A percentile compares a stretch with the other conserved stretches of the same genome.
Conservation (phyloP, 2,329 filamentous ascomycete genomes). For the Claviceps digitariae region DNA sequence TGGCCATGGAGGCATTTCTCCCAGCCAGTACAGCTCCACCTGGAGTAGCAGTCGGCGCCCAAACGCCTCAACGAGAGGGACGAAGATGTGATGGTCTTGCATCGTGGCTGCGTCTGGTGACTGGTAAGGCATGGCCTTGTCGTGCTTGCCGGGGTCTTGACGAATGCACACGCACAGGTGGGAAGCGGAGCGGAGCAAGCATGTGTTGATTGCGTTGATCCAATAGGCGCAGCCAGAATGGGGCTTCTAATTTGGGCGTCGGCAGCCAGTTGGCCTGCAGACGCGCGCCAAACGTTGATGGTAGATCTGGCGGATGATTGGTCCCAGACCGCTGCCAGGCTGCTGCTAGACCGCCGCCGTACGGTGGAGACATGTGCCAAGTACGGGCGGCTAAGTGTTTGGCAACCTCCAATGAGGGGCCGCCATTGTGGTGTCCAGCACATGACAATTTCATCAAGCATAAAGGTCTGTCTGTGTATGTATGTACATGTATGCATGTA, state of each 20-base stretch:
- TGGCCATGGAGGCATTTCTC: slow-evolving; percentile 10
- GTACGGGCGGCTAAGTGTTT: slow-evolving; percentile 13
- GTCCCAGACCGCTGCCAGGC: too few relatives aligned
- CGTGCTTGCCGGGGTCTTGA: too few relatives aligned
- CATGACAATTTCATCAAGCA: too few relatives aligned
- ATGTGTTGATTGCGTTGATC: slow-evolving; percentile 9
- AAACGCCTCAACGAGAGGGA: neutral
- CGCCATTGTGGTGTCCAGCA: too few relatives aligned
- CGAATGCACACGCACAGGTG: too few relatives aligned
- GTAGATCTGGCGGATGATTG: slow-evolving; percentile 9
- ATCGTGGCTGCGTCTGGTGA: neutral
- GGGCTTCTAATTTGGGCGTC: slow-evolving; percentile 23
- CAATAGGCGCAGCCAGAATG: slow-evolving; percentile 18
- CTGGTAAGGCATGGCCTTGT: neutral
- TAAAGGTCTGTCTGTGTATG: too few relatives aligned
- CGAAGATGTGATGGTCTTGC: slow-evolving; percentile 1
- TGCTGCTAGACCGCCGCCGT: slow-evolving; percentile 7
- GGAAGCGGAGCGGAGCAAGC: too few relatives aligned
- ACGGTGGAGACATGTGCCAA: slow-evolving; percentile 9
- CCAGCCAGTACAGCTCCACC: slow-evolving; percentile 6
- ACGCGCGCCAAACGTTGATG: slow-evolving; percentile 28
- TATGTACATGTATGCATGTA: too few relatives aligned
- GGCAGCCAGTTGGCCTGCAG: slow-evolving; percentile 14
- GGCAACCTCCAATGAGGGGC: slow-evolving; percentile 8
- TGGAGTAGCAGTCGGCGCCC: slow-evolving; percentile 1